A percentile compares a stretch with the other conserved stretches of the same genome.
phyloP scores from a whole-genome alignment of 129 eudicot genomes.

The Artemisia annua region DNA sequence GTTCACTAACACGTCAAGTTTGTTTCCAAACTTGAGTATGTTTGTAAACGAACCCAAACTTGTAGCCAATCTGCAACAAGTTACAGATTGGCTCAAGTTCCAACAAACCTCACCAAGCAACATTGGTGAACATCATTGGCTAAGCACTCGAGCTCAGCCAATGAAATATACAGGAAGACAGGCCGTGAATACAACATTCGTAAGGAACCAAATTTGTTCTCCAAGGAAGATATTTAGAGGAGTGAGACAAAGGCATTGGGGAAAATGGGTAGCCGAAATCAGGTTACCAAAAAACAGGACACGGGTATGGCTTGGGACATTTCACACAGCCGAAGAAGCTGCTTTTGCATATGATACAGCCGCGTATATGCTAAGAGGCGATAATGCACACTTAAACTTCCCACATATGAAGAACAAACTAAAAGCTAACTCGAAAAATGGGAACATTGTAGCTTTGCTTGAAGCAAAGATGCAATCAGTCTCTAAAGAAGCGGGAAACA shows the following conservation, averaged over 20 bases:
- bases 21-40: constrained; percentile 27
- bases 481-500: constrained; percentile 22
- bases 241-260: constrained; percentile 96
- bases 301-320: constrained; percentile 91
- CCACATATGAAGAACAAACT: constrained; percentile 70
- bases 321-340: constrained; percentile 80
- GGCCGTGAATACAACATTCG: background rate
- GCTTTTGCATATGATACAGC: constrained; percentile 94
- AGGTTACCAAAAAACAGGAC: constrained; percentile 75
- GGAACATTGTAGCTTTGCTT: constrained; percentile 61
- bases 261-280: constrained; percentile 95
- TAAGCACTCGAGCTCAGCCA: constrained; percentile 49
- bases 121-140: constrained; percentile 31
- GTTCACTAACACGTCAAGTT: background rate
- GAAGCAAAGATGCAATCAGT: constrained; percentile 65
- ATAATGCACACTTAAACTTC: constrained; percentile 74
- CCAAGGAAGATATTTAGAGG: constrained; percentile 69
- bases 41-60: constrained; percentile 36
- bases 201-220: constrained; percentile 22
- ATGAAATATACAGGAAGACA: constrained; percentile 49
- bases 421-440: constrained; percentile 46
- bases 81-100: constrained; percentile 37
- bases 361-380: constrained; percentile 80
- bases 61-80: constrained; percentile 20
- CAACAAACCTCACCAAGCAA: constrained; percentile 25